These are phyloP conservation scores for Sclerotinia minor DNA, from an alignment of 2,329 filamentous ascomycete species.

Conservation along the genomic window DNA sequence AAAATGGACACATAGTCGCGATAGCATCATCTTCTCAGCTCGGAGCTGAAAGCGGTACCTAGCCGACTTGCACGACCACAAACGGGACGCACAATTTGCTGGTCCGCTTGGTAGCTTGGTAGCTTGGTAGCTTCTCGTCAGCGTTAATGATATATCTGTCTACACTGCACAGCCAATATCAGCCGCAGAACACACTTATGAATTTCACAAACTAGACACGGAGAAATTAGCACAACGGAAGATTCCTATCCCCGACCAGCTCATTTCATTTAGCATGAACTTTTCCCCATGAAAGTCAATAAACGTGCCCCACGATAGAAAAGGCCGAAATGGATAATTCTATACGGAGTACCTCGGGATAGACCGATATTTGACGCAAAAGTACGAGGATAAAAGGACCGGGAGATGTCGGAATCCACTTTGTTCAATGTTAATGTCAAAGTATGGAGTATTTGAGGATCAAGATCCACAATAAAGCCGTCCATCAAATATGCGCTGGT, in stretches of 20 bases:
- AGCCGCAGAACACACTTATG: not conserved
- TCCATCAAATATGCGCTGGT: slow-evolving; percentile 14
- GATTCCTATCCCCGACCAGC: not conserved
- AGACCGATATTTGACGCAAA: not conserved
- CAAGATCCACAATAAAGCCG: slow-evolving; percentile 26
- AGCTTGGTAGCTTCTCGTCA: not conserved
- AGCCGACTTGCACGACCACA: slow-evolving; percentile 2
- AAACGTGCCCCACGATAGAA: slow-evolving; percentile 13
- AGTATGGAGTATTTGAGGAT: slow-evolving; percentile 6
- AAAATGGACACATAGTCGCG: not conserved
- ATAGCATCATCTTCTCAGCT: slow-evolving; percentile 12
- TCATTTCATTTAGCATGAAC: not conserved
- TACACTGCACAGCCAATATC: not conserved
- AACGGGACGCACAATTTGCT: slow-evolving; percentile 12
- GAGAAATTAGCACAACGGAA: not conserved
- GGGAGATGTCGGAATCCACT: slow-evolving; percentile 21
- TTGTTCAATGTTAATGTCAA: not conserved
- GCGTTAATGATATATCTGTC: not conserved
- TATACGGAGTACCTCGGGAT: not conserved
- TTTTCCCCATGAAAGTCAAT: slow-evolving; percentile 19
- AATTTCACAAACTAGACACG: slow-evolving; percentile 13
- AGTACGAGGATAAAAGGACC: slow-evolving; percentile 17
- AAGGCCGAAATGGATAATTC: slow-evolving; percentile 5
- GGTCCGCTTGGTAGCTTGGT: not conserved
- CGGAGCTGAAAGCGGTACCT: slow-evolving; percentile 11